These are phyloP conservation scores for Pharnaceum exiguum DNA, from an alignment of 148 eudicot species.

Conservation along the genomic window DNA sequence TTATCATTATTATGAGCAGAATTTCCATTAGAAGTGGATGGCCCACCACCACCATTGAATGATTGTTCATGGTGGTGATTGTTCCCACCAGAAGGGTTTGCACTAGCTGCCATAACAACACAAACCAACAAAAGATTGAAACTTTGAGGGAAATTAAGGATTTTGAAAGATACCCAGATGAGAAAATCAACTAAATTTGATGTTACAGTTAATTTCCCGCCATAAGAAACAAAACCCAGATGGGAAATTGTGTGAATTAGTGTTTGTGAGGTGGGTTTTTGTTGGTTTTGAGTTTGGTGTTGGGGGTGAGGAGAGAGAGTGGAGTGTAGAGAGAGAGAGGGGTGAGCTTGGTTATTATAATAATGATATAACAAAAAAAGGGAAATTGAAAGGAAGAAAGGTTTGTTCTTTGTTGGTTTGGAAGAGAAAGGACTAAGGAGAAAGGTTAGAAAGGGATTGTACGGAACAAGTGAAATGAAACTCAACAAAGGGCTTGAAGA, in stretches of 20 bases:
- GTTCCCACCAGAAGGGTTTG: constrained; percentile 60
- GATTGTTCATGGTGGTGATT: constrained; percentile 35
- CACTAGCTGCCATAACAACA: constrained; percentile 36
- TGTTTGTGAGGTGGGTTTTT: too few relatives aligned
- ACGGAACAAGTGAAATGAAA: constrained; percentile 5
- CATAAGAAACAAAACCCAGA: constrained; percentile 27
- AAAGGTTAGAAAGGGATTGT: constrained; percentile 9
- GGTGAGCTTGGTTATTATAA: too few relatives aligned
- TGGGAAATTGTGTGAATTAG: constrained; percentile 10
- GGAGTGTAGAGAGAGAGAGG: too few relatives aligned
- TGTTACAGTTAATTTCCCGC: constrained; percentile 19
- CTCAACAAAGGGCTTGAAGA: background rate
- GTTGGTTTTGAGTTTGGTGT: too few relatives aligned
- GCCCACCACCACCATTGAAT: constrained; percentile 26
- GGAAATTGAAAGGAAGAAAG: too few relatives aligned
- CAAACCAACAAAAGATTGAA: background rate
- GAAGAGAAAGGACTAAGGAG: background rate
- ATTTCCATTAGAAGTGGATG: constrained; percentile 20
- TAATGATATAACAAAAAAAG: too few relatives aligned
- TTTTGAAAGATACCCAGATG: constrained; percentile 8
- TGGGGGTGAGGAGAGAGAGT: background rate
- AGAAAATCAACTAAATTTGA: constrained; percentile 10
- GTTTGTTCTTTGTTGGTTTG: too few relatives aligned
- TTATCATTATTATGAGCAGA: constrained; percentile 31
- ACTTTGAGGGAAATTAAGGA: background rate